Base-by-base conservation (phyloP, 1,284 basidiomycete species). In the Athelia psychrophila region DNA sequence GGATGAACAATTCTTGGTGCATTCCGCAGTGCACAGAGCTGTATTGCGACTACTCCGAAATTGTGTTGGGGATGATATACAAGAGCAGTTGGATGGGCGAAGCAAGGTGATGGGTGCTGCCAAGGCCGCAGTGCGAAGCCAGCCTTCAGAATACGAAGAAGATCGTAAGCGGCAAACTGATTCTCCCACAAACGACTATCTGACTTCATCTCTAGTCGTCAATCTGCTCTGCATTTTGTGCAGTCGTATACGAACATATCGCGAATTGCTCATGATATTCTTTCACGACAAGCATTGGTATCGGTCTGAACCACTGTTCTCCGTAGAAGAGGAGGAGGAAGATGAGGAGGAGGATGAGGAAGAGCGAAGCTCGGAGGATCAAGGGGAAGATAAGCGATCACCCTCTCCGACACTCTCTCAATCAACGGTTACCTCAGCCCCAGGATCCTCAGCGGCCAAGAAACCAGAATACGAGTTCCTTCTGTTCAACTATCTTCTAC, bases 401-500 rank as follows among this genome's bases (percentile, higher is more conserved):
- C 58, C 75, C 3, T 86, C 86, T 16, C 84, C 85, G 3, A 71
- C 80, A 15, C 76, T 78, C 20, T 87, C 86, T 2, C 79, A 84
- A 53, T 68, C 69, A 4, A 85, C 84, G 1, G 72, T 81, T 33
- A 83, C 77, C 36, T 80, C 80, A 12, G 74, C 72, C 2, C 75
- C 76, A 15, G 66, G 68, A 20, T 70, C 74, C 12, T 69, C 77
- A 3, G 54, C 66, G 1, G 67, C 69, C 20, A 84, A 81, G 61
- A 91, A 91, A 64, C 73, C 86, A n/a, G 91, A 95, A 71, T 95
- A 95, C 62, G 94, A 97, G 64, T 97, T 96, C 63, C 80, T 96
- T 10, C 76, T 97, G 12, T 98, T 98, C 78, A 93, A 95, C 58
- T 97, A 97, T 64, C 84, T 99, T 32, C 83, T 98, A 18, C 92